A percentile compares a stretch with the other conserved stretches of the same genome.
phyloP scores from a whole-genome alignment of 164 flowering plant species.

The Tinospora cordifolia region DNA sequence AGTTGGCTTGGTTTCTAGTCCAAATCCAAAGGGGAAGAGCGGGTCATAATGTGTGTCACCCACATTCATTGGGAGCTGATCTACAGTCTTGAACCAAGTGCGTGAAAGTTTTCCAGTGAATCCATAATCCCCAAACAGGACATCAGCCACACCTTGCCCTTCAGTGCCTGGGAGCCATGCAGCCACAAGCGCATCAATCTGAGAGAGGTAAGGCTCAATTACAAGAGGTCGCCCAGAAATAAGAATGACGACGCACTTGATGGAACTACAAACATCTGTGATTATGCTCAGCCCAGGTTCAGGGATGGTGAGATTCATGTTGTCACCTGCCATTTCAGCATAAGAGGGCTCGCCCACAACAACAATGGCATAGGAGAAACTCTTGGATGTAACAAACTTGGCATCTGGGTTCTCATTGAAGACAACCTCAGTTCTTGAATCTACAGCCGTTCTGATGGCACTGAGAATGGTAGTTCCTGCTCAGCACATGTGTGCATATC shows the following conservation, averaged over 20 bases:
- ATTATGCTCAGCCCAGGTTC: conserved; percentile 32
- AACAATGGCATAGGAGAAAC: conserved; percentile 39
- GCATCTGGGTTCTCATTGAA: conserved; percentile 32
- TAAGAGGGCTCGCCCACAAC: conserved; percentile 44
- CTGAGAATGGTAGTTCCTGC: conserved; percentile 41
- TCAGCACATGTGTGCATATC: conserved; percentile 4
- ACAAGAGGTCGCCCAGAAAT: conserved; percentile 42
- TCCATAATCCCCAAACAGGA: conserved; percentile 38
- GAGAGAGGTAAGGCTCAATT: conserved; percentile 30
- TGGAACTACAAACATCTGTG: conserved; percentile 26
- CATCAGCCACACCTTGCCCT: conserved; percentile 49
- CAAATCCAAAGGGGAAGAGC: conserved; percentile 32
- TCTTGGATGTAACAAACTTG: conserved; percentile 24
- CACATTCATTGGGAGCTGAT: conserved; percentile 40
- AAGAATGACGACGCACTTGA: conserved; percentile 36
- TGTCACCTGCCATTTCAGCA: conserved; percentile 35
- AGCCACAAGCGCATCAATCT: conserved; percentile 38
- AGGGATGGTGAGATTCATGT: conserved; percentile 27
- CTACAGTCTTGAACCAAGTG: conserved; percentile 42
- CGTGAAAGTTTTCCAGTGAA: conserved; percentile 37
- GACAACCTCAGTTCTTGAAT: conserved; percentile 30
- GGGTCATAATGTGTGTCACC: conserved; percentile 39
- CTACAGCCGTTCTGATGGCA: conserved; percentile 30
- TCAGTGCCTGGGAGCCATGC: conserved; percentile 52
- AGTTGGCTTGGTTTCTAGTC: conserved; percentile 23